Evolutionary conservation across 352 stramenopile species (phyloP).

Genomic region (Globisporangium lucens): DNA sequence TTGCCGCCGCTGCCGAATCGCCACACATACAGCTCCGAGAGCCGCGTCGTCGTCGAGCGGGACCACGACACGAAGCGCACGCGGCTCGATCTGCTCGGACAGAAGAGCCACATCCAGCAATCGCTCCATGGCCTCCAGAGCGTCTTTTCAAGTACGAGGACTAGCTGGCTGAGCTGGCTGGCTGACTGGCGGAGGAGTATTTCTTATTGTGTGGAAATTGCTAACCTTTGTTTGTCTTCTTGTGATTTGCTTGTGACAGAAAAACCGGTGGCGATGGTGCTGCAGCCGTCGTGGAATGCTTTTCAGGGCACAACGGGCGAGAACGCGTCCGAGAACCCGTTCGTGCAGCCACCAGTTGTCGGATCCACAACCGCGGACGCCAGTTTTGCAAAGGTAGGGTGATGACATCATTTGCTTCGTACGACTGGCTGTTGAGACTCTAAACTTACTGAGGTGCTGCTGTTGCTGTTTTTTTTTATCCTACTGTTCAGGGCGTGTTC

Average conservation of each 20-base stretch:
- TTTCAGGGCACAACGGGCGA: constrained; percentile 45
- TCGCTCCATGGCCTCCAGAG: constrained; percentile 53
- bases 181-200: background rate
- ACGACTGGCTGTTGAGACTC: no score
- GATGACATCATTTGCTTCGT: background rate
- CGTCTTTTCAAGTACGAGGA: constrained; percentile 32
- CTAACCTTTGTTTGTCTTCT: constrained; percentile 10
- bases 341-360: constrained; percentile 44
- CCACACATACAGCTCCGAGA: constrained; percentile 58
- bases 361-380: constrained; percentile 7
- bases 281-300: constrained; percentile 47
- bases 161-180: background rate
- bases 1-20: constrained; percentile 49
- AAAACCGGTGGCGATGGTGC: constrained; percentile 35
- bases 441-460: no score
- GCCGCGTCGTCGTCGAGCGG: constrained; percentile 48
- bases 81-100: constrained; percentile 45
- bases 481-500: constrained; percentile 29
- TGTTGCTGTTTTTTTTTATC: background rate
- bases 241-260: constrained; percentile 20
- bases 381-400: constrained; percentile 4
- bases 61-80: constrained; percentile 53
- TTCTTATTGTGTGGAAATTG: background rate
- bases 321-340: constrained; percentile 46
- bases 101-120: constrained; percentile 61